A percentile compares a stretch with the other conserved stretches of the same genome.
Conservation (phyloP, 2,329 filamentous ascomycete species). For the Colletotrichum sp. region DNA sequence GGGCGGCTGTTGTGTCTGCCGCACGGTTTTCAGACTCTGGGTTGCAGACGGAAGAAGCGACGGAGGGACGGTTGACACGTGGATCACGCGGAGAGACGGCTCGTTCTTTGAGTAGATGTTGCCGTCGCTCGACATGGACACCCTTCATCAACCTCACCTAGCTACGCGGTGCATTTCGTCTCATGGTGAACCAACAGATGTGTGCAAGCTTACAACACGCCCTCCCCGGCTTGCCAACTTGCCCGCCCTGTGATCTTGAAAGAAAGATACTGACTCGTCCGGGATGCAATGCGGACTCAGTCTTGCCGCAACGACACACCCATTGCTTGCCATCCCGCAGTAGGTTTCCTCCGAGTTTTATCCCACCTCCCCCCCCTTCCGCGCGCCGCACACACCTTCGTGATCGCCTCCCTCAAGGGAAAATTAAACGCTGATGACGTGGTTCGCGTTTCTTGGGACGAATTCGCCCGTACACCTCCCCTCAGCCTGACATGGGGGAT, state of each 20-base stretch:
- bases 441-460: constrained; percentile 9
- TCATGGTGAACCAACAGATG: not conserved
- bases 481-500: not conserved
- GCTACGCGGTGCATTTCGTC: not conserved
- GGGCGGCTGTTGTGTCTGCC: not conserved
- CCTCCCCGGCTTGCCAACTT: not conserved
- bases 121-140: not conserved
- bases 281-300: not conserved
- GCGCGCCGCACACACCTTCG: not conserved
- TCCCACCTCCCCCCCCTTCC: not conserved
- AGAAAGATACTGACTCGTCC: not conserved
- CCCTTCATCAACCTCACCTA: not conserved
- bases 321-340: not conserved
- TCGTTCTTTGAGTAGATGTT: not conserved
- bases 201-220: not conserved
- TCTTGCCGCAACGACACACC: not conserved
- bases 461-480: not conserved
- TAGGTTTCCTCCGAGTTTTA: not conserved
- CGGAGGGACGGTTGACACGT: not conserved
- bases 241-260: not conserved
- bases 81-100: not conserved
- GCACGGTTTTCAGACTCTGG: not conserved
- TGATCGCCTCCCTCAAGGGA: not conserved
- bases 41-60: not conserved
- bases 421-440: not conserved